Evolutionary conservation across 345 rosid genomes (phyloP).

Genomic region (Triadica sebifera): DNA sequence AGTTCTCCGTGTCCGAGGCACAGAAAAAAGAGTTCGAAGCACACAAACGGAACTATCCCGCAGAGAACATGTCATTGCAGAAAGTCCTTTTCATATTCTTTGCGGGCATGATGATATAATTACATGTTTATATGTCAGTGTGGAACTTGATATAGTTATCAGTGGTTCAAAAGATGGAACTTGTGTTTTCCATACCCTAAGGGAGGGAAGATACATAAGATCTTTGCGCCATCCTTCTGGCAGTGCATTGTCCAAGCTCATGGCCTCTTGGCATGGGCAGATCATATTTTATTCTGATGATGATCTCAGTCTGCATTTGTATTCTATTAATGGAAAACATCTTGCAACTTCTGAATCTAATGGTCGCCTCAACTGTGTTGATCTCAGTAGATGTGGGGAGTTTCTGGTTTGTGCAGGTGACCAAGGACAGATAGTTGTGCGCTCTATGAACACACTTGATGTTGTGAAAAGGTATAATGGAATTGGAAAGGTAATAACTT

Average conservation of each 20-base stretch:
- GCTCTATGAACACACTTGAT: constrained; percentile 89
- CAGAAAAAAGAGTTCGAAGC: constrained; percentile 66
- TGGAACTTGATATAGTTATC: constrained; percentile 88
- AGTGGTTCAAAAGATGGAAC: constrained; percentile 99
- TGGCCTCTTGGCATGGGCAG: constrained; percentile 79
- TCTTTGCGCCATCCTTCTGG: constrained; percentile 84
- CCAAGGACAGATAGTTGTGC: constrained; percentile 88
- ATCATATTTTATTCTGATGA: constrained; percentile 77
- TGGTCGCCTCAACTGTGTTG: constrained; percentile 87
- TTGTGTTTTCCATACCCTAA: constrained; percentile 80
- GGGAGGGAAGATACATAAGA: constrained; percentile 89
- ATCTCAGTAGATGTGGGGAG: constrained; percentile 82
- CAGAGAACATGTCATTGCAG: constrained; percentile 67
- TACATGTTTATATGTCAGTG: constrained; percentile 77
- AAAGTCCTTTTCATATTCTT: constrained; percentile 90
- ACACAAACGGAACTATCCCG: constrained; percentile 50
- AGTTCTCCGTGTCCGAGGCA: constrained; percentile 48
- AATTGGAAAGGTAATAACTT: constrained; percentile 75
- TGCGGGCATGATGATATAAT: constrained; percentile 95
- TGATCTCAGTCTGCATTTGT: constrained; percentile 87
- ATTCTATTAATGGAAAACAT: constrained; percentile 89
- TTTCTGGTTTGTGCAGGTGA: constrained; percentile 92
- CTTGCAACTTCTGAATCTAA: constrained; percentile 86
- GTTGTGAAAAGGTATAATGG: constrained; percentile 69
- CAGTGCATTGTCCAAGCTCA: constrained; percentile 76